Evolutionary conservation across 2,329 filamentous ascomycete genomes (phyloP).

Genomic region (Cercospora beticola): DNA sequence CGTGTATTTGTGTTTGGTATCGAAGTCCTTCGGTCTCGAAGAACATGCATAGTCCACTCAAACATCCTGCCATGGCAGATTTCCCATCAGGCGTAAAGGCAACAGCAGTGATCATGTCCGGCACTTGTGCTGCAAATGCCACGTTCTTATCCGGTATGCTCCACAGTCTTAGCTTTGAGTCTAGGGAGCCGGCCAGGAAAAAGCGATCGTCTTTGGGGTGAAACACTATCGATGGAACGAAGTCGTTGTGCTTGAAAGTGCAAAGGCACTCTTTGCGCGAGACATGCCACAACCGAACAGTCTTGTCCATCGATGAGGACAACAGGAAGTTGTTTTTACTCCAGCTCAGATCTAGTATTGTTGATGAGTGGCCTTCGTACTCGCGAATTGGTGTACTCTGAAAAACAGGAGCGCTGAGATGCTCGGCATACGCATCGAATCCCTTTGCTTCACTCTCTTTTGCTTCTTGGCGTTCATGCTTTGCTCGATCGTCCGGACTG

Average conservation of each 20-base stretch:
- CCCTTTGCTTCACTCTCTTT: constrained; percentile 47
- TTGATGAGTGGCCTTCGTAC: constrained; percentile 78
- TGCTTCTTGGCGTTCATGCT: constrained; percentile 70
- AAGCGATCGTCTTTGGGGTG: constrained; percentile 95
- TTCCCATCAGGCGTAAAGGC: constrained; percentile 91
- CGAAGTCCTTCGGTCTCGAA: constrained; percentile 91
- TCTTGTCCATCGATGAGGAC: constrained; percentile 97
- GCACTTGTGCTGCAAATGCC: constrained; percentile 72
- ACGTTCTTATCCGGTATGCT: constrained; percentile 96
- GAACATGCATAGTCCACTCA: constrained; percentile 83
- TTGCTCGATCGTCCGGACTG: constrained; percentile 72
- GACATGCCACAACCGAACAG: constrained; percentile 89
- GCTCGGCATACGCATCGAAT: constrained; percentile 50
- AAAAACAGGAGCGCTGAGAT: constrained; percentile 87
- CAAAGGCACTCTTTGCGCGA: constrained; percentile 82
- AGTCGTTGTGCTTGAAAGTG: constrained; percentile 91
- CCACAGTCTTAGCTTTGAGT: constrained; percentile 86
- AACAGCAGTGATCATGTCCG: constrained; percentile 90
- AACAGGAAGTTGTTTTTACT: constrained; percentile 98
- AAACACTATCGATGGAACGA: constrained; percentile 92
- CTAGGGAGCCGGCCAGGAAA: constrained; percentile 89
- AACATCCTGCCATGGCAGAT: constrained; percentile 80
- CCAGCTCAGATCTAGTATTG: constrained; percentile 91
- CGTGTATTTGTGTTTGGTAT: constrained; percentile 80
- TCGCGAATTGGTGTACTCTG: constrained; percentile 73